Base-by-base conservation (phyloP, 2,329 filamentous ascomycete species). In the Volutella citrinella region DNA sequence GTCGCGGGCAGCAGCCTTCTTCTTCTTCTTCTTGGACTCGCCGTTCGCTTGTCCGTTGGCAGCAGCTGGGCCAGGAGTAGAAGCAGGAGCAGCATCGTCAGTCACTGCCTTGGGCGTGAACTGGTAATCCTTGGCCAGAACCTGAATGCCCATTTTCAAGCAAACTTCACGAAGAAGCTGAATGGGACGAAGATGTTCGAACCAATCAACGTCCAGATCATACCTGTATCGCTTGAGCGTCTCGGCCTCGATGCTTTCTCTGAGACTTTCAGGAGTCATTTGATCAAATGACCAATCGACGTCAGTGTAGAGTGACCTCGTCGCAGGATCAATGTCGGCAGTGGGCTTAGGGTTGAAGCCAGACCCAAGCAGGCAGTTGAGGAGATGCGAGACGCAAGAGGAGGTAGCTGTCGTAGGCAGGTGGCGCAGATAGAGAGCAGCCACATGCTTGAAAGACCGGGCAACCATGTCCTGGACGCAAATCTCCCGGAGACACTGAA, bases 371-470 rank as follows among this genome's bases (percentile, higher is more conserved):
- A 98, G 72, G 63, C 93, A 98, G 71, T 98, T 98, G 48, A 98
- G 74, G 31, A 98, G 72, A 59, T 98, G 93, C 7, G 90, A 74
- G 41, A 91, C 68, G 59, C 86, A 91, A 40, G 86, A 72, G 30
- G 87, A 76, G n/a, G 84, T 81, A 43, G 97, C 82, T 11, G 87
- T 80, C 44, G 84, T 74, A 15, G 93, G 87, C 14, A 96, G 66
- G 43, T 85, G 79, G 45, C 84, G 82, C 42, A 98, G 72, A 60
- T 94, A 86, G 50, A 76, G 76, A 59, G 87, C 82, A 37, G 84
- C 77, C 44, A 93, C 72, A 64, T 98, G 91, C 76, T 98, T 98
- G 76, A 97, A 96, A 6, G 86, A 82, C 68, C 93, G 82, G n/a
- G 87, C 77, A 46, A 97, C 77, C 84, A 97, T 97, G 63, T 98